Evolutionary conservation across 345 rosid species (phyloP), one percentile per base, ranked within the genome.

Genomic region (Salix suchowensis): DNA sequence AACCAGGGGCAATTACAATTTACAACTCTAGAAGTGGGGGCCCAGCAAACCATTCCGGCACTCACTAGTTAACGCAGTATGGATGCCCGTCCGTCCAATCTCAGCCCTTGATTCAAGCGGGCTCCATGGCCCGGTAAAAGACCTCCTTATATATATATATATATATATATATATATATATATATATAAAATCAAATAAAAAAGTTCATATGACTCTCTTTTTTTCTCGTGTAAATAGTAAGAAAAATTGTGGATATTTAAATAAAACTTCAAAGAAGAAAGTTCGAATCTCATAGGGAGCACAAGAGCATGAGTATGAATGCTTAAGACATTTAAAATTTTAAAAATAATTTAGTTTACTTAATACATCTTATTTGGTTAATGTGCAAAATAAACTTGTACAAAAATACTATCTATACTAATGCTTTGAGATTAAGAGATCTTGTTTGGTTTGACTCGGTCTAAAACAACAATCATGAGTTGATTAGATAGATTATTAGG

Each of bases 81-180:
- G 79, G 74, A 50, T 75, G 71, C 83, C 88, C 80, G 87, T 86
- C 85, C 85, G 87, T 87, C 85, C 85, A 81, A 44, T 81, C 75
- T 26, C 72, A 67, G 40, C 64, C 67, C 61, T 58, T 32, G 66
- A 3, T n/a, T 26, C 70, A 79, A 36, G 73, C 84, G 82, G 86
- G 83, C 84, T 68, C 79, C 67, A 34, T 24, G 77, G 12, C 84
- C 85, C 73, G 42, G 67, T 62, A 69, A 70, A 74, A 76, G 55
- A 48, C 74, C 74, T 50, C 24, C 24, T 24, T 24, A 24, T 24
- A 24, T 24, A 24, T 24, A 24, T 24, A 24, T 24, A 24, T 24
- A 24, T 24, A 24, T 24, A 24, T 24, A 24, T 24, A 24, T 24
- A 24, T 24, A 24, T 24, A 24, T 24, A 24, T 24, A 24, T 24